phyloP scores from a whole-genome alignment of 2,329 filamentous ascomycete species.

The Xylogone sp. region DNA sequence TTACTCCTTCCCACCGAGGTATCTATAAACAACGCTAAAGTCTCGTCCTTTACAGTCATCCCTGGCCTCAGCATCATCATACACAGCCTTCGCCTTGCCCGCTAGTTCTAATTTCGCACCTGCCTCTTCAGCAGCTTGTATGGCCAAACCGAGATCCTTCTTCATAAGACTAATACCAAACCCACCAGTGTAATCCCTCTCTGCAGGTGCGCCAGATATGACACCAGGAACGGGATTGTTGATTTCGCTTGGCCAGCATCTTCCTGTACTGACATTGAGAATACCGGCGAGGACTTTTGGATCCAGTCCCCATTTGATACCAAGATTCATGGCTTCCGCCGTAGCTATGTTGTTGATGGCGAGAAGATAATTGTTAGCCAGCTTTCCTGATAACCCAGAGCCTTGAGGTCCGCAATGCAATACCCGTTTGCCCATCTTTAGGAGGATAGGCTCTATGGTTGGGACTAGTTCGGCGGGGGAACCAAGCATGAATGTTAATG shows the following conservation, averaged over 20 bases:
- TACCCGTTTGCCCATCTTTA: conserved; percentile 81
- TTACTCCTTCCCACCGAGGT: conserved; percentile 54
- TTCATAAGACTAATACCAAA: conserved; percentile 77
- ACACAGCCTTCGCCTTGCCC: conserved; percentile 59
- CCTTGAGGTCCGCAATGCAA: conserved; percentile 84
- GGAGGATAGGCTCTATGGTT: conserved; percentile 64
- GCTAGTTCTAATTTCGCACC: conserved; percentile 64
- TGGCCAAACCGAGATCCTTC: conserved; percentile 72
- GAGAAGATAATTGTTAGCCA: conserved; percentile 96
- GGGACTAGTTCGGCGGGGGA: conserved; percentile 57
- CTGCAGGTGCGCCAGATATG: conserved; percentile 69
- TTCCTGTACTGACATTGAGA: conserved; percentile 91
- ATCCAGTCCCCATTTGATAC: conserved; percentile 48
- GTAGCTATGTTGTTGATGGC: conserved; percentile 80
- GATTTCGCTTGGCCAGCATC: conserved; percentile 91
- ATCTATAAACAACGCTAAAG: conserved; percentile 79
- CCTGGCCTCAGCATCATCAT: conserved; percentile 59
- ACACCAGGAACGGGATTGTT: conserved; percentile 95
- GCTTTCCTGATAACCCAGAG: conserved; percentile 82
- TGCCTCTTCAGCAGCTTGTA: conserved; percentile 66
- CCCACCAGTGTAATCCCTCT: conserved; percentile 71
- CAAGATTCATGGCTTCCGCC: conserved; percentile 54
- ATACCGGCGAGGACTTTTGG: conserved; percentile 68
- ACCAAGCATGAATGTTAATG: conserved; percentile 95
- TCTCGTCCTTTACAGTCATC: conserved; percentile 66